These are phyloP conservation scores for Trichoderma simmonsii DNA, from an alignment of 2,329 filamentous ascomycete species.

Conservation along the genomic window DNA sequence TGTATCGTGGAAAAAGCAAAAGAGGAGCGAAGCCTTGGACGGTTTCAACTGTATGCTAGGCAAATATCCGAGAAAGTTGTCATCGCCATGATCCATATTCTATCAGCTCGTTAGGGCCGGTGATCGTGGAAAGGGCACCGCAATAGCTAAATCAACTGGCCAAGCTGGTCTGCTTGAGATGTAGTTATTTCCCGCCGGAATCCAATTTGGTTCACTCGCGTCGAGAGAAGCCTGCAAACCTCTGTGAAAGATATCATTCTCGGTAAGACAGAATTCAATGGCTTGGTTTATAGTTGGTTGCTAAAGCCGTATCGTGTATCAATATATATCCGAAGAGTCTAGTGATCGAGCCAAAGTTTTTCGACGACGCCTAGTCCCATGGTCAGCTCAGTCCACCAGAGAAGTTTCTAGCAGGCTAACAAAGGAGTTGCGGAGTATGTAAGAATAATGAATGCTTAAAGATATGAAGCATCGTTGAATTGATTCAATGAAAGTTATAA, in stretches of 20 bases:
- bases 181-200: neutral
- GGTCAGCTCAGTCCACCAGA: neutral
- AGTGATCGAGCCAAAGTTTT: neutral
- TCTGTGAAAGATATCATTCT: neutral
- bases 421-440: neutral
- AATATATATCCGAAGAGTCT: neutral
- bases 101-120: neutral
- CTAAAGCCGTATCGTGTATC: neutral
- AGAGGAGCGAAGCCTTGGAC: neutral
- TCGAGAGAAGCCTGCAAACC: neutral
- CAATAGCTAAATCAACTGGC: neutral
- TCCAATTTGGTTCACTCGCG: neutral
- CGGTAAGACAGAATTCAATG: neutral
- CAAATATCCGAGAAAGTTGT: neutral
- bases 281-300: accelerated
- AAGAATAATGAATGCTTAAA: neutral
- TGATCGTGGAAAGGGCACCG: neutral
- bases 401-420: neutral
- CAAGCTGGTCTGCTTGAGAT: neutral
- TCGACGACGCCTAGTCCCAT: neutral
- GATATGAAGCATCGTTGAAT: neutral
- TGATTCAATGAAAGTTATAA: neutral
- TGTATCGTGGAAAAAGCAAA: neutral
- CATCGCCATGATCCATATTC: neutral
- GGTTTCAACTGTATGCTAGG: neutral